Base-by-base conservation (phyloP, 2,329 filamentous ascomycete genomes). In the Stromatinia cepivora region DNA sequence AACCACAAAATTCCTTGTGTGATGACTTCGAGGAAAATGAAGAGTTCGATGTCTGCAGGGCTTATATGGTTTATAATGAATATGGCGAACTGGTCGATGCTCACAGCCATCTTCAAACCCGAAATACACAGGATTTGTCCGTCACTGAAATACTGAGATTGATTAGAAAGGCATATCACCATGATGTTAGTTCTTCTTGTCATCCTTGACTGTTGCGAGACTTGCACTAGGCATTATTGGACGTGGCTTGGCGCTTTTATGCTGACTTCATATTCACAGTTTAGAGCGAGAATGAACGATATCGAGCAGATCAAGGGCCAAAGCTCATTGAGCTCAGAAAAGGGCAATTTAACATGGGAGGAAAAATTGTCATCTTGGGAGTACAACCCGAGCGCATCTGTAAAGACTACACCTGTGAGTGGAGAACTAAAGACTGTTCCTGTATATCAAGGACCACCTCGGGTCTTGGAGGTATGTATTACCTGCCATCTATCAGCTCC, bases 21-120 rank as follows among this genome's bases (percentile, higher is more conserved):
- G 25, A 45, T n/a, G 58, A 58, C n/a, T 28, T 48, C 31, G 45
- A 22, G 8, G 42, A 53, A 1, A 46, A 45, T 11, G 20, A 61
- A 45, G 53, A 22, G 11, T 63, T 63, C 45, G 56, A 66, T 58
- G 31, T 53, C 22, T 42, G 66, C 28, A 73, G 72, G 46, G 69
- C 71, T 36, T 69, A 53, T 5, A 75, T 77, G 73, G 71, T 70
- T 6, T 78, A 78, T 39, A 77, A 78, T 61, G 73, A 77, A 57
- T 76, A 75, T 69, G 76, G 77, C 9, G 74, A 77, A 57, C 66
- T 78, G 11, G 72, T 78, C 13, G 50, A 72, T 54, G 69, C 72
- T 48, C 59, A 70, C 17, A 63, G 64, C n/a, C 22, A 74, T 17
- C 46, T 64, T 4, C 34, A 61, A 13, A 54, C 66, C 13, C 71